phyloP scores from a whole-genome alignment of 768 basidiomycete genomes.

The Tulasnella sp. region DNA sequence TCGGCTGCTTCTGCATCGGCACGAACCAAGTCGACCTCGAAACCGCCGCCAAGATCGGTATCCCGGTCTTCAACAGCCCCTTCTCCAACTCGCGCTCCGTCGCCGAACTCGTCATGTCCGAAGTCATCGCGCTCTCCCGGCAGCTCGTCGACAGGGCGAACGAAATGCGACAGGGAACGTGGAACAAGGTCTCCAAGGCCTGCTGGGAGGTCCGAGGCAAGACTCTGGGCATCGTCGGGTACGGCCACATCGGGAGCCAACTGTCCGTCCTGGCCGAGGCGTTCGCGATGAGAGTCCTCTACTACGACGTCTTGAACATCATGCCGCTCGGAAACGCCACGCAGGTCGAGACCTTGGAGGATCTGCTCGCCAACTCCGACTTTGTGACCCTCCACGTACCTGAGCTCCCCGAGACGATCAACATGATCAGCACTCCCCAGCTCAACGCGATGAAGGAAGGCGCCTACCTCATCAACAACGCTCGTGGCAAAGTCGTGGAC shows the following conservation, averaged over 20 bases:
- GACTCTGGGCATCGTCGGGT: conserved; percentile 95
- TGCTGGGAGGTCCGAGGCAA: conserved; percentile 99
- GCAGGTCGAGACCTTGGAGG: conserved; percentile 75
- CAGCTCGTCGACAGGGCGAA: conserved; percentile 85
- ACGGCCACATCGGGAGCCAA: conserved; percentile 97
- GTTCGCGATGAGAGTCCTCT: conserved; percentile 92
- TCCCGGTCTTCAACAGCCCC: conserved; percentile 98
- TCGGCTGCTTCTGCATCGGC: conserved; percentile 99
- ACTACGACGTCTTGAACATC: conserved; percentile 91
- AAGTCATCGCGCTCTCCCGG: conserved; percentile 89
- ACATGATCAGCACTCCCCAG: conserved; percentile 79
- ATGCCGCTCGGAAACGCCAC: conserved; percentile 96
- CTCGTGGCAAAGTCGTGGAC: conserved; percentile 92
- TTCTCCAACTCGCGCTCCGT: conserved; percentile 99
- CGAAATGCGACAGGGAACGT: conserved; percentile 84
- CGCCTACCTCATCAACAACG: conserved; percentile 95
- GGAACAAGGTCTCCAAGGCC: conserved; percentile 98
- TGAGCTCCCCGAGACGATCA: conserved; percentile 90
- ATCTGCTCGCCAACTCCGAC: conserved; percentile 75
- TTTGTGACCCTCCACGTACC: conserved; percentile 97
- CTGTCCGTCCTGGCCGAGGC: conserved; percentile 95
- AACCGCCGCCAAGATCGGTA: conserved; percentile 78
- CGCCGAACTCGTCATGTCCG: conserved; percentile 93
- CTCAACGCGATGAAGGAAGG: conserved; percentile 92
- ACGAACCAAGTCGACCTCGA: conserved; percentile 94